These are phyloP conservation scores for Erodium texanum DNA, from an alignment of 441 rosid genomes.

Conservation along the genomic window DNA sequence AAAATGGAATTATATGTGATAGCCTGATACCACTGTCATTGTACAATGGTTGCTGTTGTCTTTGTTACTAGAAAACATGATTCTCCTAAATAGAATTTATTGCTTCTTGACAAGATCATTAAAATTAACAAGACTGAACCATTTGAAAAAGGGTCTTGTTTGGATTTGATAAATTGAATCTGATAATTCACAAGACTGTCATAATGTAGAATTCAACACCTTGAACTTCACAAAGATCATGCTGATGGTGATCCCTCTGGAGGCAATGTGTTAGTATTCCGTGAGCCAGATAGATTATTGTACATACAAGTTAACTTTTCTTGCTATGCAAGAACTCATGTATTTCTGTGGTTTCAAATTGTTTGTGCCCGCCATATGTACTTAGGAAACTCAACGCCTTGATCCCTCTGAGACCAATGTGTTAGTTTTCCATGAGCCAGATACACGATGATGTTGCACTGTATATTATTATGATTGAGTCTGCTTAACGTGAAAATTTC, in stretches of 20 bases:
- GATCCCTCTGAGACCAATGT: too few relatives aligned
- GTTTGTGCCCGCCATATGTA: neutral
- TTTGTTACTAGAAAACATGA: neutral
- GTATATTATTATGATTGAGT: neutral
- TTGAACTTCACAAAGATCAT: neutral
- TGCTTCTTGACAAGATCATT: neutral
- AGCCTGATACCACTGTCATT: neutral
- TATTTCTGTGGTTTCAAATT: neutral
- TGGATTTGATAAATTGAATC: neutral
- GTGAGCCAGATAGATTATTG: neutral
- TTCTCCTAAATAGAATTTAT: neutral
- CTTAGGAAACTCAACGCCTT: too few relatives aligned
- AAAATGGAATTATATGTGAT: neutral
- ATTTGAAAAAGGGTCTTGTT: neutral
- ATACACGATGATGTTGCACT: too few relatives aligned
- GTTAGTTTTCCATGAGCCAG: too few relatives aligned
- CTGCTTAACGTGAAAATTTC: neutral
- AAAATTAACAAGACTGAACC: neutral
- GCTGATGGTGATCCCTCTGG: neutral
- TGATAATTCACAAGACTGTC: neutral
- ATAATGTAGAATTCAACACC: neutral
- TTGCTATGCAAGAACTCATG: neutral
- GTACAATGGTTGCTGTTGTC: neutral
- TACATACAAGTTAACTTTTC: neutral
- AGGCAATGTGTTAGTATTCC: neutral